Base-by-base conservation (phyloP, 2,329 filamentous ascomycete genomes). In the Bipolaris bicolor region DNA sequence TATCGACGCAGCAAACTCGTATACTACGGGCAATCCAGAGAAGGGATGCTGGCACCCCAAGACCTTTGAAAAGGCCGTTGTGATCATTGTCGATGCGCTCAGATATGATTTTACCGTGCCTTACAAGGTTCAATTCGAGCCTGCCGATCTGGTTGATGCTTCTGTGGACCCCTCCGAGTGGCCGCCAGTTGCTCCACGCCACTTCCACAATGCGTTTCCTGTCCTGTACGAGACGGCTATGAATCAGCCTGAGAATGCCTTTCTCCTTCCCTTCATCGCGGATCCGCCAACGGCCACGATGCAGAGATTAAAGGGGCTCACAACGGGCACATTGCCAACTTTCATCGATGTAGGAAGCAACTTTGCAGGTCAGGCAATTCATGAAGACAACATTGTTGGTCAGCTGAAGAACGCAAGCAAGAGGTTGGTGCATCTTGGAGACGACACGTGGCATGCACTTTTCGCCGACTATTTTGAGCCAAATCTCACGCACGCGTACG, bases 41-140 rank as follows among this genome's bases (percentile, higher is more conserved):
- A 81, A 83, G 55, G 95, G 95, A 63, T 99, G 95, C 83, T 99
- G 95, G 95, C 92, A 98, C 75, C 91, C 92, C 33, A 96, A 92
- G 79, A 91, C 88, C 1, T 99, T 98, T 73, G 86, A 96, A 61
- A 95, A 93, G 74, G 93, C 94, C 10, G 88, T 99, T 45, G 85
- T 99, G 22, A 85, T 99, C 54, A 81, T 99, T 49, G 90, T 99
- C 56, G 95, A 99, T 76, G 95, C 95, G 51, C 83, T 99, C 57
- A 89, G 95, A 58, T 99, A 99, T 78, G 95, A 99, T 77, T 99
- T 99, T 69, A 96, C 94, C 0, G 86, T 98, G 10, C 95, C 95
- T 0, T 88, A 90, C 58, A 78, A 82, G 43, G 79, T 85, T 55
- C 77, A 82, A 65, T 80, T 80, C 48, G 78, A 83, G 46, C 78